Evolutionary conservation across 805 yeast genomes (phyloP).

Genomic region (Torulaspora maleeae): DNA sequence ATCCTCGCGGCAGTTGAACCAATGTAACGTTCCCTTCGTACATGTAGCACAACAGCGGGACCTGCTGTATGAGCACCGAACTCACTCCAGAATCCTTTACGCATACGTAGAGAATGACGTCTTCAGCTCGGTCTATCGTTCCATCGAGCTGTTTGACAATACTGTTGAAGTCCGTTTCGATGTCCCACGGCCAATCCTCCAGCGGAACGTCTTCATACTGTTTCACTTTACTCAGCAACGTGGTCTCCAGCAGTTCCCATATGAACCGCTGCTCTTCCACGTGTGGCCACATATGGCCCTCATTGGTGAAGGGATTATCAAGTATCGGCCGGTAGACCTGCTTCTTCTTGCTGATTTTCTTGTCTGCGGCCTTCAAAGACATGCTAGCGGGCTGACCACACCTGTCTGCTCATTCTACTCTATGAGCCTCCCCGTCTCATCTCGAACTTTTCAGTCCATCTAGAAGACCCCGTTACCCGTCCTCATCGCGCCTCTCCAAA

Average conservation of each 20-base stretch:
- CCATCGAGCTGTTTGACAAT: slow-evolving; percentile 49
- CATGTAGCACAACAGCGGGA: slow-evolving; percentile 52
- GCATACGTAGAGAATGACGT: slow-evolving; percentile 49
- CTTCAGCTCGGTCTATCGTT: slow-evolving; percentile 8
- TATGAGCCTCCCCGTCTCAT: background rate
- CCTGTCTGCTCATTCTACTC: background rate
- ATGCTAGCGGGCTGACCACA: slow-evolving; percentile 3
- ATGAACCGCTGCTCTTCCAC: slow-evolving; percentile 39
- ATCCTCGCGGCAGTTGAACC: slow-evolving; percentile 55
- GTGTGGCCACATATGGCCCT: slow-evolving; percentile 41
- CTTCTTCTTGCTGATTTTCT: slow-evolving; percentile 38
- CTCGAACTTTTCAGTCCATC: slow-evolving; percentile 2
- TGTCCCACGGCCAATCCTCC: slow-evolving; percentile 22
- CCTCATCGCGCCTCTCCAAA: background rate
- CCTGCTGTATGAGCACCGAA: slow-evolving; percentile 46
- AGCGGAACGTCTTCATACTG: slow-evolving; percentile 13
- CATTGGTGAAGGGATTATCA: slow-evolving; percentile 57
- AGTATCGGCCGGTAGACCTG: slow-evolving; percentile 62
- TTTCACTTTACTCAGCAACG: slow-evolving; percentile 35
- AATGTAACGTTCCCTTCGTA: slow-evolving; percentile 42
- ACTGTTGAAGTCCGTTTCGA: slow-evolving; percentile 42
- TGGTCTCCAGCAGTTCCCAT: slow-evolving; percentile 37
- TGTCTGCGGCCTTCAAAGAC: slow-evolving; percentile 48
- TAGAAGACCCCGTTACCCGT: background rate
- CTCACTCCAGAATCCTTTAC: slow-evolving; percentile 48